Conservation (phyloP, 768 basidiomycete species). For the Hortiboletus campestris region DNA sequence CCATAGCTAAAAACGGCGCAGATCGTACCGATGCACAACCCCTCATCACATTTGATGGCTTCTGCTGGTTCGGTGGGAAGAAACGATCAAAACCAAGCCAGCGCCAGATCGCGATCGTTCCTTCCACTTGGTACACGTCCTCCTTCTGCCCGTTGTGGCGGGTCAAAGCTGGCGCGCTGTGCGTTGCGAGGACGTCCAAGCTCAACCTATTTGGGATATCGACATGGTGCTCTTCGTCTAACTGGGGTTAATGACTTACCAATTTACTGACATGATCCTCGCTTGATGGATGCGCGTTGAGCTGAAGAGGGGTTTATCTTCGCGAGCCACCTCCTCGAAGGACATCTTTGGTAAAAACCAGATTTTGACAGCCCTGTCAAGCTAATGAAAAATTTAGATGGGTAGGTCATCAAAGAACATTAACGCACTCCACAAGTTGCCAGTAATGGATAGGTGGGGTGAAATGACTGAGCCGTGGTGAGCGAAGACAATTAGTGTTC, state of each 20-base stretch:
- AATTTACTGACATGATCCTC: slow-evolving; percentile 59
- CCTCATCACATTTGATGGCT: slow-evolving; percentile 41
- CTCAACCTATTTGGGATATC: slow-evolving; percentile 44
- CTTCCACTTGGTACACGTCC: slow-evolving; percentile 38
- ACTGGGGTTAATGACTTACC: slow-evolving; percentile 37
- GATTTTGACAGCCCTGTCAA: slow-evolving; percentile 74
- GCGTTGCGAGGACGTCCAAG: slow-evolving; percentile 52
- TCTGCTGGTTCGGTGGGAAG: slow-evolving; percentile 46
- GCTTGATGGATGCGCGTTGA: slow-evolving; percentile 64
- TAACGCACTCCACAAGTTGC: slow-evolving; percentile 73
- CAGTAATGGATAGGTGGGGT: slow-evolving; percentile 58
- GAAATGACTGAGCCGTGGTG: slow-evolving; percentile 54
- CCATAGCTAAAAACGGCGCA: background rate
- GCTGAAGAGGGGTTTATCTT: slow-evolving; percentile 78
- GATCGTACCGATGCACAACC: slow-evolving; percentile 59
- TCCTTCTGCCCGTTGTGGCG: slow-evolving; percentile 25
- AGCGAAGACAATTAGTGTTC: background rate
- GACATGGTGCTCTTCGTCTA: background rate
- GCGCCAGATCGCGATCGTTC: slow-evolving; percentile 59
- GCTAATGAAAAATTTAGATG: slow-evolving; percentile 36
- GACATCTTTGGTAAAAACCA: slow-evolving; percentile 55
- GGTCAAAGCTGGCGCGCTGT: slow-evolving; percentile 54
- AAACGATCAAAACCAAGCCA: slow-evolving; percentile 69
- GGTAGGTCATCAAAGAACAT: background rate
- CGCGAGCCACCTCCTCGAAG: slow-evolving; percentile 44